Evolutionary conservation across 768 basidiomycete genomes (phyloP).

Genomic region (Hemileccinum rubropunctum): DNA sequence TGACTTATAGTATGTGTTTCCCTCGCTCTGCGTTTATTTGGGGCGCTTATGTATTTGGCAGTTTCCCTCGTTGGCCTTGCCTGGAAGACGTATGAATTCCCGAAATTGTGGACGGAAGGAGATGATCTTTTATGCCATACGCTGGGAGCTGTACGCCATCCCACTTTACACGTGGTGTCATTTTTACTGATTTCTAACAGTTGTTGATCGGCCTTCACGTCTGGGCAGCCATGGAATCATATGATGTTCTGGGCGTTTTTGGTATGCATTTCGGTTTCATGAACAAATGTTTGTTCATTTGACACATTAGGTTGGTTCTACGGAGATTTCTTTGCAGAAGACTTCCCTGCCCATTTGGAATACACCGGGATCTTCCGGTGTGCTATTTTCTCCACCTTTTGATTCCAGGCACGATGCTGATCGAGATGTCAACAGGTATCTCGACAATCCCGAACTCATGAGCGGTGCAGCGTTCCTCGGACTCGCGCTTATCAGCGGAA

Average conservation of each 20-base stretch:
- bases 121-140: slow-evolving; percentile 86
- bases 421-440: slow-evolving; percentile 50
- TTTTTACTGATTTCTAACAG: slow-evolving; percentile 38
- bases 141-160: slow-evolving; percentile 68
- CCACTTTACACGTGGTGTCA: not conserved
- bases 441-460: slow-evolving; percentile 96
- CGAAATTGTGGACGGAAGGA: slow-evolving; percentile 83
- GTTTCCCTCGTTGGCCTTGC: slow-evolving; percentile 84
- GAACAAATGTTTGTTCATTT: not conserved
- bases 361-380: slow-evolving; percentile 98
- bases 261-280: slow-evolving; percentile 44
- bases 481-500: slow-evolving; percentile 85
- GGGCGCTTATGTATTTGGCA: slow-evolving; percentile 33
- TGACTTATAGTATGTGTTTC: slow-evolving; percentile 80
- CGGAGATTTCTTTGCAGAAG: slow-evolving; percentile 95
- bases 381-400: slow-evolving; percentile 9
- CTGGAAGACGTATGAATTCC: slow-evolving; percentile 86
- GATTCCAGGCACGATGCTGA: not conserved
- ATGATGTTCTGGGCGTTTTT: slow-evolving; percentile 90
- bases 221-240: slow-evolving; percentile 90
- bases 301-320: slow-evolving; percentile 86
- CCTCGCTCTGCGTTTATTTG: not conserved
- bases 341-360: slow-evolving; percentile 84
- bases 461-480: slow-evolving; percentile 96
- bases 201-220: slow-evolving; percentile 82